Percentiles rank a stretch among this genome's conserved stretches.
phyloP scores from a whole-genome alignment of 495 filamentous ascomycete species.

The Clohesyomyces aquaticus region DNA sequence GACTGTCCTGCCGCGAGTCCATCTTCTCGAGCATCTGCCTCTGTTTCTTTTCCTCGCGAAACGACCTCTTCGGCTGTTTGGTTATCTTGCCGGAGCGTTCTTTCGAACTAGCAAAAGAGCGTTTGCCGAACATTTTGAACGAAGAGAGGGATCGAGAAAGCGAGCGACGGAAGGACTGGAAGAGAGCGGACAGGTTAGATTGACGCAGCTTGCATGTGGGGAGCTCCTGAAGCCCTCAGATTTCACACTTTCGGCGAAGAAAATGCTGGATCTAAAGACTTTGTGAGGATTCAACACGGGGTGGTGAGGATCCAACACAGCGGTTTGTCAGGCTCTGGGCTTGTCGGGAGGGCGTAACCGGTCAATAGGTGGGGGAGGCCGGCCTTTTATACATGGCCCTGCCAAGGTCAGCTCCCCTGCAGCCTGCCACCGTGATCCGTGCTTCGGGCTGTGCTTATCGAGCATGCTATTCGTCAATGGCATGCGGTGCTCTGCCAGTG shows the following conservation, averaged over 20 bases:
- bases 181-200: constrained; percentile 43
- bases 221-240: constrained; percentile 46
- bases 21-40: constrained; percentile 68
- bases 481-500: constrained; percentile 19
- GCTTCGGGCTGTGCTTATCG: constrained; percentile 23
- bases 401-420: constrained; percentile 27
- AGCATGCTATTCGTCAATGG: constrained; percentile 34
- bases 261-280: constrained; percentile 34
- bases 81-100: constrained; percentile 78
- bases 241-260: constrained; percentile 29
- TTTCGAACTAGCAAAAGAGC: constrained; percentile 71
- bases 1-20: constrained; percentile 51
- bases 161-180: constrained; percentile 41
- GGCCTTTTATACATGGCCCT: constrained; percentile 40
- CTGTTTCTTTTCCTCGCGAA: constrained; percentile 72
- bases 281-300: constrained; percentile 37
- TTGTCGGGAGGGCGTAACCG: constrained; percentile 40
- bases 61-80: constrained; percentile 72
- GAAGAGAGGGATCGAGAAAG: constrained; percentile 47
- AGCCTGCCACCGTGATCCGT: constrained; percentile 20
- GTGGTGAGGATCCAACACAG: constrained; percentile 30
- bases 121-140: constrained; percentile 73
- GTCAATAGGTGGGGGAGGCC: constrained; percentile 30
- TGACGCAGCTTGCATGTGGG: constrained; percentile 41
- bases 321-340: constrained; percentile 41